A percentile compares a stretch with the other conserved stretches of the same genome.
phyloP scores from a whole-genome alignment of 305 asterid genomes.

The Vinca major region DNA sequence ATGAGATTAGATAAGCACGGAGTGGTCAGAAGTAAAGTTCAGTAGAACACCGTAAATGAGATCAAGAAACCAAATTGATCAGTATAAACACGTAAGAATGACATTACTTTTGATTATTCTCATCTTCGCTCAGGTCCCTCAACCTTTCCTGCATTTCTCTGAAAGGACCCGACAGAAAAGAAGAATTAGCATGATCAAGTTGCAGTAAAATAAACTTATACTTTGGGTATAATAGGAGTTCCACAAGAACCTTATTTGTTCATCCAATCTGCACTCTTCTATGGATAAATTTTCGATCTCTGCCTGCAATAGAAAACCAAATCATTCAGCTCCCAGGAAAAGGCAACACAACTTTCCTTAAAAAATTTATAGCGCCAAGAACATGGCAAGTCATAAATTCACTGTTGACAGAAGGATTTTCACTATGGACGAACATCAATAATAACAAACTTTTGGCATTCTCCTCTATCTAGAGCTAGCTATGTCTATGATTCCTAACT shows the following conservation, averaged over 20 bases:
- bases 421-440: not conserved
- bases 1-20: conserved; percentile 7
- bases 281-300: conserved; percentile 57
- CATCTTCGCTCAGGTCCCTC: conserved; percentile 31
- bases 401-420: not conserved
- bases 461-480: too few relatives aligned
- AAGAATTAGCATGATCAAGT: conserved; percentile 10
- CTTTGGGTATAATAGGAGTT: not conserved
- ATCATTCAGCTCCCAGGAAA: conserved; percentile 9
- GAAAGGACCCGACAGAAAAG: conserved; percentile 8
- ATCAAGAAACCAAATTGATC: not conserved
- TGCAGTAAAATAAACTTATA: not conserved
- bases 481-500: not conserved
- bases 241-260: conserved; percentile 49
- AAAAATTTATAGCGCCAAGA: not conserved
- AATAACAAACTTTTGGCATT: not conserved
- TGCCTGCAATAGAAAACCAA: conserved; percentile 44
- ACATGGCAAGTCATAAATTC: not conserved
- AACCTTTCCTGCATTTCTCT: conserved; percentile 31
- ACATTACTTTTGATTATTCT: conserved; percentile 26
- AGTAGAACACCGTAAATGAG: not conserved
- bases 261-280: conserved; percentile 65
- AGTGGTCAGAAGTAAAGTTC: conserved; percentile 1
- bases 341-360: not conserved
- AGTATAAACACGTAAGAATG: not conserved